These are phyloP conservation scores for Salicornia ramosissima DNA, from an alignment of 148 eudicot species.

Conservation along the genomic window DNA sequence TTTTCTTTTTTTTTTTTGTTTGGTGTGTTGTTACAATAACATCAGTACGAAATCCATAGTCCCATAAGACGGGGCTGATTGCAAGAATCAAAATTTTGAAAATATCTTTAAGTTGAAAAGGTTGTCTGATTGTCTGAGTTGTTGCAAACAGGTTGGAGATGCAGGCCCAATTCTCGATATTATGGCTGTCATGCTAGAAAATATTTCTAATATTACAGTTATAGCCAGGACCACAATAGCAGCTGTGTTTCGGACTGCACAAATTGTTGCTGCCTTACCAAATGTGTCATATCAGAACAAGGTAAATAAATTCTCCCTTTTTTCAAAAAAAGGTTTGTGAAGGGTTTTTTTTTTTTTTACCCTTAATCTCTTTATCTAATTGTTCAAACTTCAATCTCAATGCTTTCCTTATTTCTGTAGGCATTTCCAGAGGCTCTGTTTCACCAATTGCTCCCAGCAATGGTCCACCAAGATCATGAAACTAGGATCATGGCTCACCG, in stretches of 20 bases:
- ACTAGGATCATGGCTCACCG: slow-evolving; percentile 85
- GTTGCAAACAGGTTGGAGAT: slow-evolving; percentile 79
- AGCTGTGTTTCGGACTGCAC: slow-evolving; percentile 90
- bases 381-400: slow-evolving; percentile 2
- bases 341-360: neutral
- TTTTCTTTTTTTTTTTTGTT: neutral
- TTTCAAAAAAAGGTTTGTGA: slow-evolving; percentile 3
- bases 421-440: slow-evolving; percentile 95
- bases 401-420: slow-evolving; percentile 29
- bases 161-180: slow-evolving; percentile 89
- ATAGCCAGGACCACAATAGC: slow-evolving; percentile 75
- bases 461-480: slow-evolving; percentile 92
- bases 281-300: slow-evolving; percentile 70
- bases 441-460: slow-evolving; percentile 91
- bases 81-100: neutral
- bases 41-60: no score
- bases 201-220: slow-evolving; percentile 61
- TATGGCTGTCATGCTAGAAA: slow-evolving; percentile 92
- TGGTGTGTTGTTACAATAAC: no score
- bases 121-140: neutral
- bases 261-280: slow-evolving; percentile 83
- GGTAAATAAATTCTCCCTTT: slow-evolving; percentile 32
- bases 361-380: no score
- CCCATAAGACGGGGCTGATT: neutral
- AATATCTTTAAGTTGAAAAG: neutral